These are phyloP conservation scores for Cladosporium sp. DNA, from an alignment of 2,329 filamentous ascomycete species.

Conservation along the genomic window DNA sequence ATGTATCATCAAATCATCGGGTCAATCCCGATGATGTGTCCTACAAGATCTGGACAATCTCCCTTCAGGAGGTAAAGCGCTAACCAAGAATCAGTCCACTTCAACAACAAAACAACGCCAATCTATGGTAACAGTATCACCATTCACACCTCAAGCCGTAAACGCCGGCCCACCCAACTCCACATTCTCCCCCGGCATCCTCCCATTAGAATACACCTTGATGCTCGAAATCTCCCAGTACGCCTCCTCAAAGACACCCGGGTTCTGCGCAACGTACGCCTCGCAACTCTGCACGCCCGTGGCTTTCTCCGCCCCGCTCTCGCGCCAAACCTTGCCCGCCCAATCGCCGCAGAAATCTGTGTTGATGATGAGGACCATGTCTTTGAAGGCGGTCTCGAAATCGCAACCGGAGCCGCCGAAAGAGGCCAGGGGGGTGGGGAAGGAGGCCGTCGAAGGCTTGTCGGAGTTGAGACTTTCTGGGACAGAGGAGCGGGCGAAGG, in stretches of 20 bases:
- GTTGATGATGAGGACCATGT: conserved; percentile 74
- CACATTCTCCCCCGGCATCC: background rate
- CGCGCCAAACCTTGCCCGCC: conserved; percentile 67
- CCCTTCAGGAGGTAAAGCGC: no score
- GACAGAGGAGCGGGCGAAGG: conserved; percentile 66
- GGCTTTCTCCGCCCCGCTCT: conserved; percentile 55
- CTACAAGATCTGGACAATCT: no score
- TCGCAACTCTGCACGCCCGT: conserved; percentile 58
- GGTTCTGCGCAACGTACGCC: conserved; percentile 67
- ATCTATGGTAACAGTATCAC: no score
- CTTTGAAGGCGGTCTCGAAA: conserved; percentile 63
- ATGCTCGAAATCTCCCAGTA: conserved; percentile 75
- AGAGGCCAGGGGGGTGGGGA: conserved; percentile 56
- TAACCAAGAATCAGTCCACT: no score
- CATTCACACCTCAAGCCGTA: background rate
- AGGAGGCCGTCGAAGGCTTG: conserved; percentile 60
- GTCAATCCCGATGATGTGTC: no score
- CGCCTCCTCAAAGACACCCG: conserved; percentile 62
- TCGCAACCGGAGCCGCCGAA: conserved; percentile 65
- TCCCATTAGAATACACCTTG: conserved; percentile 48
- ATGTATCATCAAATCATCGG: no score
- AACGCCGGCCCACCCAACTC: conserved; percentile 1
- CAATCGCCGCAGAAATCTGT: conserved; percentile 85
- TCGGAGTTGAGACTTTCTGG: conserved; percentile 58
- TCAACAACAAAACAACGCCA: no score